phyloP scores from a whole-genome alignment of 768 basidiomycete species.

The Naganishia antarctica region DNA sequence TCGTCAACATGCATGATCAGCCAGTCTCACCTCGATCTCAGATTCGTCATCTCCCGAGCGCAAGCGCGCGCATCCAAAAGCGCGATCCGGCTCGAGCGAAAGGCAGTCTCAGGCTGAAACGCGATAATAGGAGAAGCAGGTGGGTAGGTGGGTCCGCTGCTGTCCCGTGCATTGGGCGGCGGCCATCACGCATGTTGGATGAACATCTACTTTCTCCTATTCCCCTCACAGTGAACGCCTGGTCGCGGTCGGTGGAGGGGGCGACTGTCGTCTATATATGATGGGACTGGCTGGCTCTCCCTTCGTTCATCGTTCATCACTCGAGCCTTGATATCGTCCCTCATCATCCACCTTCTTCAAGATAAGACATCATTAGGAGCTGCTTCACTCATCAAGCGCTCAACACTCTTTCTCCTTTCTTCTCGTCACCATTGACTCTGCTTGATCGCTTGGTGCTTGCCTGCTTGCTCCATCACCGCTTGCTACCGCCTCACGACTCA shows the following conservation, averaged over 20 bases:
- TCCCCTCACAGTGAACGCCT: not conserved
- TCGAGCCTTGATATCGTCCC: not conserved
- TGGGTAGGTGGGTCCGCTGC: no score
- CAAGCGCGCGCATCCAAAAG: not conserved
- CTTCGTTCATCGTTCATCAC: not conserved
- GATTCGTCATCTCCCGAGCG: constrained; percentile 14
- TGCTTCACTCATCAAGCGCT: not conserved
- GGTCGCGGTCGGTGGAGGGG: not conserved
- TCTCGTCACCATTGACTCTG: not conserved
- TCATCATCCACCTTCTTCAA: no score
- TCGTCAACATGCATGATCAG: no score
- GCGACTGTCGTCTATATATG: not conserved
- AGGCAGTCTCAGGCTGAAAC: constrained; percentile 17
- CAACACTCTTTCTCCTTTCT: not conserved
- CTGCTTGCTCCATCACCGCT: constrained; percentile 13
- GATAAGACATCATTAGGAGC: no score
- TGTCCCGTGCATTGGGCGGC: not conserved
- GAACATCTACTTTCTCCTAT: constrained; percentile 19
- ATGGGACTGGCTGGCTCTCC: not conserved
- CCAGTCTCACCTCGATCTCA: not conserved
- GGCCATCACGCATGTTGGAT: not conserved
- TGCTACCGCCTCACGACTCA: no score
- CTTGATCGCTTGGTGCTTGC: constrained; percentile 10
- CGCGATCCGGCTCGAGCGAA: constrained; percentile 1
- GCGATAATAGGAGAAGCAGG: not conserved